Base-by-base conservation (phyloP, 306 rosid species). In the Comarum palustre region DNA sequence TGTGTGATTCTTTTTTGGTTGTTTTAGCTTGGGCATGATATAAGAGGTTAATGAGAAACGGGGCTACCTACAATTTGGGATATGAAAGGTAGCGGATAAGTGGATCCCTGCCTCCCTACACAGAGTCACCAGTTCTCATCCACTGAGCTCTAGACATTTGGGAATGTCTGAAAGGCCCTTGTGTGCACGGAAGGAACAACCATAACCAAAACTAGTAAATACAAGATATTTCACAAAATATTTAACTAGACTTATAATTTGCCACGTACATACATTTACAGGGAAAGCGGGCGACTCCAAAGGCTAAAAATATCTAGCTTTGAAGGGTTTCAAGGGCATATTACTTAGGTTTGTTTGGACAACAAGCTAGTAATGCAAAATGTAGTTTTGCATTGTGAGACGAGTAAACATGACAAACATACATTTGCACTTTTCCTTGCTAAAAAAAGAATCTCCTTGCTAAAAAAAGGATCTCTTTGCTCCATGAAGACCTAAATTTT, bases 51-150 rank as follows among this genome's bases (percentile, higher is more conserved):
- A 66, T 51, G 6, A 20, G 29, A 52, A 52, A 7, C 8, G 13
- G 5, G 63, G 19, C 5, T 15, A 20, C 20, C 66, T 15, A 42
- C 1, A 5, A 19, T 4, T 11, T 54, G 58, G 57, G 46, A 22
- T 19, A 43, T 14, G 63, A 57, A 57, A 72, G 34, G 39, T 54
- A 70, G 59, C 63, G 32, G 76, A 69, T 63, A 20, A 13, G 45
- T 14, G 43, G 43, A 39, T 39, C 43, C 43, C 3, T 39, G 43
- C 12, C 43, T 45, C 34, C 42, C 0, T 22, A 14, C 13, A 41
- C 78, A n/a, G 58, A 52, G 57, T 76, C 68, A 76, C 73, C 68
- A 50, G 16, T 4, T 1, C 69, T 32, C 43, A 54, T 38, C 67
- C 62, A 41, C n/a, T 13, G 13, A 2, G 9, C 10, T 32, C 8